Percentiles rank a stretch among this genome's conserved stretches.
phyloP scores from a whole-genome alignment of 352 stramenopile species.

The Phytophthora cactorum region DNA sequence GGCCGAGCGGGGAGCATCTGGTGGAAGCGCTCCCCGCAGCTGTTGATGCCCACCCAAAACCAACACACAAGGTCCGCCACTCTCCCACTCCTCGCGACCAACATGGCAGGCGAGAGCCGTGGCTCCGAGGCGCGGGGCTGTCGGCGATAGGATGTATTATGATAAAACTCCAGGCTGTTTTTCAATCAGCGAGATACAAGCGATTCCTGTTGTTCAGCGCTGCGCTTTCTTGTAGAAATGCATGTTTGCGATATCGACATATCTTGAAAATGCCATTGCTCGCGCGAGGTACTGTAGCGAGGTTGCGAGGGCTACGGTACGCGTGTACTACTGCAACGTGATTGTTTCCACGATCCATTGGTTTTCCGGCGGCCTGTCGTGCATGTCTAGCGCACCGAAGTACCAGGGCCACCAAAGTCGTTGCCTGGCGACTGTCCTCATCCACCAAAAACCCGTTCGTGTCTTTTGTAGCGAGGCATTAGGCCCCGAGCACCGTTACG shows the following conservation, averaged over 20 bases:
- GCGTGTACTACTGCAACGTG: constrained; percentile 11
- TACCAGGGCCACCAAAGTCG: not conserved
- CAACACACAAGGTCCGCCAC: constrained; percentile 36
- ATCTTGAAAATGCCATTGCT: not conserved
- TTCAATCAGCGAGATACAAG: constrained; percentile 2
- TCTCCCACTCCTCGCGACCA: constrained; percentile 28
- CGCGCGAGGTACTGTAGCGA: not conserved
- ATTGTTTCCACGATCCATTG: constrained; percentile 16
- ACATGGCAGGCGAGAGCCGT: constrained; percentile 26
- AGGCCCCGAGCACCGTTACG: not conserved
- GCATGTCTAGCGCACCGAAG: constrained; percentile 16
- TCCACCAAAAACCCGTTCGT: constrained; percentile 24
- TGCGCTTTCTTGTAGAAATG: not conserved
- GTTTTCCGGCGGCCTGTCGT: constrained; percentile 18
- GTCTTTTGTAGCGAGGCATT: constrained; percentile 14
- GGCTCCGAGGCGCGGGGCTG: not conserved
- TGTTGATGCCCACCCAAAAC: constrained; percentile 32
- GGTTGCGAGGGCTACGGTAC: not conserved
- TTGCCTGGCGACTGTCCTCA: constrained; percentile 9
- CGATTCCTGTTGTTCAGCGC: not conserved
- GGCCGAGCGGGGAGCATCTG: constrained; percentile 21
- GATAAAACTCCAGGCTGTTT: not conserved
- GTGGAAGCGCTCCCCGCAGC: constrained; percentile 33
- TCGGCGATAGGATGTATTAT: not conserved
- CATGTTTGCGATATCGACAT: not conserved